Percentiles rank a stretch among this genome's conserved stretches.
phyloP scores from a whole-genome alignment of 2,329 filamentous ascomycete genomes.

The Penicillium sumatraense region DNA sequence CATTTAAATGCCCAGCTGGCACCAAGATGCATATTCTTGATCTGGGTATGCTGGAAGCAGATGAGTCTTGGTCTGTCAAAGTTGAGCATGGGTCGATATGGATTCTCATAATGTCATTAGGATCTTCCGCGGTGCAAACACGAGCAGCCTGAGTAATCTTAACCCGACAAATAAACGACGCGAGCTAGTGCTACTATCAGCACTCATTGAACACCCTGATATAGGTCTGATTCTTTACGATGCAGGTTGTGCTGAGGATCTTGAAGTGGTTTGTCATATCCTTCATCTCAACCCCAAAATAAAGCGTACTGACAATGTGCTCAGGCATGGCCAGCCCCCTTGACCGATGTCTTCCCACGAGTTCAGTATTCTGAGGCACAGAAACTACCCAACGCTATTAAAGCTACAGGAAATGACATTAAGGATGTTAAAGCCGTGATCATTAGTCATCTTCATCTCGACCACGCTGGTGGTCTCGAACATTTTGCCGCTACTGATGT shows the following conservation, averaged over 20 bases:
- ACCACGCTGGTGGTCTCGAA: constrained; percentile 55
- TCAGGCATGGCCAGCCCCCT: constrained; percentile 40
- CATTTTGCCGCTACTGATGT: constrained; percentile 50
- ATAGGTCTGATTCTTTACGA: constrained; percentile 53
- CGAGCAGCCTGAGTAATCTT: constrained; percentile 39
- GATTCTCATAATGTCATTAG: constrained; percentile 18
- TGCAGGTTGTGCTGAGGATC: constrained; percentile 51
- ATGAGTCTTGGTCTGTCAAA: constrained; percentile 49
- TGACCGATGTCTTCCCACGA: constrained; percentile 47
- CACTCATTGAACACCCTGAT: constrained; percentile 51
- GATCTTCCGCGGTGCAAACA: constrained; percentile 47
- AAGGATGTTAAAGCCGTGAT: constrained; percentile 54
- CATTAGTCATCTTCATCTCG: constrained; percentile 53
- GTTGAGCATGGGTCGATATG: neutral
- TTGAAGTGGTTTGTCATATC: constrained; percentile 36
- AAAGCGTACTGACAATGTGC: neutral
- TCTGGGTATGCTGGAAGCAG: constrained; percentile 50
- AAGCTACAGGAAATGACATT: constrained; percentile 47
- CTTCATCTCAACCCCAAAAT: neutral
- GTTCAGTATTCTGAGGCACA: constrained; percentile 37
- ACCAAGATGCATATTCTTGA: constrained; percentile 55
- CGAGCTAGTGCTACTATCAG: constrained; percentile 47
- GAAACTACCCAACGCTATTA: constrained; percentile 42
- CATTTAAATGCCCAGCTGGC: constrained; percentile 32
- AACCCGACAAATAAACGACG: constrained; percentile 49